Conservation (phyloP, 1,284 basidiomycete genomes). For the Heliocybe sulcata region DNA sequence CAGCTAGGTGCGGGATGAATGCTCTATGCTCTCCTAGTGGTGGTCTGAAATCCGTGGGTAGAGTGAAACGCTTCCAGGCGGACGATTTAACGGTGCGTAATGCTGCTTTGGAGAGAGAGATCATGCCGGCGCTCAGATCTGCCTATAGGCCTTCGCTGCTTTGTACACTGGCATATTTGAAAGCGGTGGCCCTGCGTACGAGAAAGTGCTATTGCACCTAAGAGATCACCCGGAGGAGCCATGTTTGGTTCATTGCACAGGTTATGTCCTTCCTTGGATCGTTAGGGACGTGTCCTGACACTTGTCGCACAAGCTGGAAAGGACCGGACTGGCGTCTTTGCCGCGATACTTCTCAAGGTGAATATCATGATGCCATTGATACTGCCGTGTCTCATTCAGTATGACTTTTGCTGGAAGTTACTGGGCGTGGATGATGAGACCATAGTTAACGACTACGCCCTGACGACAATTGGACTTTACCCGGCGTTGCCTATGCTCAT, state of each 20-base stretch:
- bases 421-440: constrained; percentile 55
- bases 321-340: constrained; percentile 72
- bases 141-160: constrained; percentile 67
- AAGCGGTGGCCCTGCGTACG: constrained; percentile 57
- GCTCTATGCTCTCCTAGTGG: neutral
- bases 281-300: neutral
- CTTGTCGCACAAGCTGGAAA: constrained; percentile 45
- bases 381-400: neutral
- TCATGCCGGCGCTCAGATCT: constrained; percentile 63
- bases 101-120: constrained; percentile 48
- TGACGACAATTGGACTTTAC: constrained; percentile 70
- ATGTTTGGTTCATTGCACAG: constrained; percentile 71
- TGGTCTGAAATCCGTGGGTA: neutral
- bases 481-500: constrained; percentile 65
- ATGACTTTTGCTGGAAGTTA: constrained; percentile 23
- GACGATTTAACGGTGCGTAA: neutral
- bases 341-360: constrained; percentile 60
- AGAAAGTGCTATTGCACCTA: constrained; percentile 59
- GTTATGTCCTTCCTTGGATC: constrained; percentile 17
- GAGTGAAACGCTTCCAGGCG: constrained; percentile 1
- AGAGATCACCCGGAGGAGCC: constrained; percentile 58
- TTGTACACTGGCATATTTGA: constrained; percentile 78
- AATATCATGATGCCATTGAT: neutral
- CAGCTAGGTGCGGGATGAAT: constrained; percentile 44
- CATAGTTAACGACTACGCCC: constrained; percentile 67